phyloP scores from a whole-genome alignment of 768 basidiomycete species.

The Termitomyces bulborhizus region DNA sequence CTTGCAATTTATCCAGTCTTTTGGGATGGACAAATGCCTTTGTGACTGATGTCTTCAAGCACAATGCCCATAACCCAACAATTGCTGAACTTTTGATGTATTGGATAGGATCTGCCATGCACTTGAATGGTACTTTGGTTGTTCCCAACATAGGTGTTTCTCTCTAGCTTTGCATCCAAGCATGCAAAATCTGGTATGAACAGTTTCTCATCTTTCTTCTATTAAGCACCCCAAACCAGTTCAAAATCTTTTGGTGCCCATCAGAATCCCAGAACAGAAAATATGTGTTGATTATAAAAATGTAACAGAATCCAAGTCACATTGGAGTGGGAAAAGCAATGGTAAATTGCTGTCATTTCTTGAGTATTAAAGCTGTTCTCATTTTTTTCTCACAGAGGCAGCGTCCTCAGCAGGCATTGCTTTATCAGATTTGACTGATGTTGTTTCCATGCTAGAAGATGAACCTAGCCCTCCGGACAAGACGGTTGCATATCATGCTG shows the following conservation, averaged over 20 bases:
- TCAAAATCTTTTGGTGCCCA: constrained; percentile 18
- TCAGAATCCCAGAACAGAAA: constrained; percentile 19
- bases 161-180: neutral
- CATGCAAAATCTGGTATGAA: constrained; percentile 1
- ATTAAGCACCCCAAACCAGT: constrained; percentile 38
- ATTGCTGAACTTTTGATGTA: constrained; percentile 45
- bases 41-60: constrained; percentile 38
- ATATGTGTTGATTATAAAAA: constrained; percentile 16
- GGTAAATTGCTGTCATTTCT: constrained; percentile 19
- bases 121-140: constrained; percentile 22
- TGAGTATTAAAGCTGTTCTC: neutral
- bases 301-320: constrained; percentile 32
- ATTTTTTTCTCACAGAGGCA: constrained; percentile 20
- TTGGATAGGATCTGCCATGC: constrained; percentile 53
- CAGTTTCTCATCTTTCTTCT: constrained; percentile 22
- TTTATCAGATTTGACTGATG: constrained; percentile 4
- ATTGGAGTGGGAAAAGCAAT: constrained; percentile 36
- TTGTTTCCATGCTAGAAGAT: constrained; percentile 3
- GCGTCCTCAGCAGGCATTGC: constrained; percentile 28
- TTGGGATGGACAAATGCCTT: constrained; percentile 50
- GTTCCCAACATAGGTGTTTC: constrained; percentile 34
- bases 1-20: neutral
- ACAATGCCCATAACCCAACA: constrained; percentile 34
- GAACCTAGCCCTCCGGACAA: constrained; percentile 1
- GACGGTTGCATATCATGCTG: neutral